Evolutionary conservation across 768 basidiomycete species (phyloP).

Genomic region (Cystofilobasidium bisporidii): DNA sequence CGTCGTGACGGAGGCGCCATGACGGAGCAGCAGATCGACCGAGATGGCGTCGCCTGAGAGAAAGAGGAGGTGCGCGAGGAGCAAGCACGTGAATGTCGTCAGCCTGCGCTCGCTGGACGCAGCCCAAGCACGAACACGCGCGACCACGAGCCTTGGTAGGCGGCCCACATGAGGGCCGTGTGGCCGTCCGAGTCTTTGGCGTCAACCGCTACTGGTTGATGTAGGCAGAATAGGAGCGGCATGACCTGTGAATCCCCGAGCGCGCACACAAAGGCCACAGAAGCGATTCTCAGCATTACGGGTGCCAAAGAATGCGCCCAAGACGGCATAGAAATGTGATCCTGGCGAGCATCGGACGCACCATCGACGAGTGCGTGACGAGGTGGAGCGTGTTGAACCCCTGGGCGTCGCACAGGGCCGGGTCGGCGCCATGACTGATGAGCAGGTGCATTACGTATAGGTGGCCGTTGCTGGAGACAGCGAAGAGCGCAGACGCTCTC

Average conservation of each 20-base stretch:
- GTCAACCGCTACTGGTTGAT: constrained; percentile 88
- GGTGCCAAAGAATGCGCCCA: too few species aligned
- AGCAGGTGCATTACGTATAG: constrained; percentile 90
- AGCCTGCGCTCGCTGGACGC: background rate
- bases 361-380: constrained; percentile 46
- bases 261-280: too few species aligned
- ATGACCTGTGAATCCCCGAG: too few species aligned
- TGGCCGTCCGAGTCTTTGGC: constrained; percentile 84
- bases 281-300: too few species aligned
- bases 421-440: constrained; percentile 81
- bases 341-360: background rate
- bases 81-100: background rate
- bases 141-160: constrained; percentile 95
- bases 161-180: constrained; percentile 96
- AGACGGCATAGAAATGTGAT: background rate
- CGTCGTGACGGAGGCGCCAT: constrained; percentile 68
- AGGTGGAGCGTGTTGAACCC: constrained; percentile 94
- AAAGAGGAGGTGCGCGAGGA: too few species aligned
- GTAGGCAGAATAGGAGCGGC: constrained; percentile 82
- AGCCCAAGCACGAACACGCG: too few species aligned
- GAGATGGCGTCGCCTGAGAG: constrained; percentile 69
- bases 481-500: too few species aligned
- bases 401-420: constrained; percentile 79
- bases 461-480: constrained; percentile 80
- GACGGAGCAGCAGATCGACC: constrained; percentile 77